phyloP scores from a whole-genome alignment of 805 yeast genomes.

The Saccharomycopsis schoenii region DNA sequence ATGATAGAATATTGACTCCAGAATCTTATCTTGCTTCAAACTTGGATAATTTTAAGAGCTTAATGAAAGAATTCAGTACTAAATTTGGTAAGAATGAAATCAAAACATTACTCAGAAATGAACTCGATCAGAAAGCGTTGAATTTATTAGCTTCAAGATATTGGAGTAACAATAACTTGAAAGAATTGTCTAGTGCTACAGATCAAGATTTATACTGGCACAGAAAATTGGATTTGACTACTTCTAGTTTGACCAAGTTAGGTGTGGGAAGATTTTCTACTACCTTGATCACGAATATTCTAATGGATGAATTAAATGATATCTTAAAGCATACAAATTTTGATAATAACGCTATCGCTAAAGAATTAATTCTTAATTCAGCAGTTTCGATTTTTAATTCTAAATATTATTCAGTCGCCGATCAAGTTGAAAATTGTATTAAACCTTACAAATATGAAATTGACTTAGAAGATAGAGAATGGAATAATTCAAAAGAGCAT shows the following conservation, averaged over 20 bases:
- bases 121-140: constrained; percentile 79
- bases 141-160: constrained; percentile 83
- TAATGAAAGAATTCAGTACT: constrained; percentile 78
- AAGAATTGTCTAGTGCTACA: constrained; percentile 45
- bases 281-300: constrained; percentile 66
- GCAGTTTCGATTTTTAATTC: constrained; percentile 69
- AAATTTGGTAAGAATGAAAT: constrained; percentile 77
- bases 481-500: constrained; percentile 76
- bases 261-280: constrained; percentile 93
- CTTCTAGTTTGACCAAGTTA: constrained; percentile 76
- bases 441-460: constrained; percentile 97
- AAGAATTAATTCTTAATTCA: constrained; percentile 72
- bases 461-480: constrained; percentile 91
- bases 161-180: constrained; percentile 68
- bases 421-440: constrained; percentile 96
- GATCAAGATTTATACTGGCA: constrained; percentile 80
- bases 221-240: constrained; percentile 71
- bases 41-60: constrained; percentile 74
- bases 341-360: constrained; percentile 78
- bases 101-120: constrained; percentile 66
- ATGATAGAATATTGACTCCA: constrained; percentile 88
- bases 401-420: constrained; percentile 85
- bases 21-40: constrained; percentile 90
- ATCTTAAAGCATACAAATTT: constrained; percentile 68
- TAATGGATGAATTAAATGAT: constrained; percentile 66